phyloP scores from a whole-genome alignment of 1,284 basidiomycete genomes.

The Peniophora sp. region DNA sequence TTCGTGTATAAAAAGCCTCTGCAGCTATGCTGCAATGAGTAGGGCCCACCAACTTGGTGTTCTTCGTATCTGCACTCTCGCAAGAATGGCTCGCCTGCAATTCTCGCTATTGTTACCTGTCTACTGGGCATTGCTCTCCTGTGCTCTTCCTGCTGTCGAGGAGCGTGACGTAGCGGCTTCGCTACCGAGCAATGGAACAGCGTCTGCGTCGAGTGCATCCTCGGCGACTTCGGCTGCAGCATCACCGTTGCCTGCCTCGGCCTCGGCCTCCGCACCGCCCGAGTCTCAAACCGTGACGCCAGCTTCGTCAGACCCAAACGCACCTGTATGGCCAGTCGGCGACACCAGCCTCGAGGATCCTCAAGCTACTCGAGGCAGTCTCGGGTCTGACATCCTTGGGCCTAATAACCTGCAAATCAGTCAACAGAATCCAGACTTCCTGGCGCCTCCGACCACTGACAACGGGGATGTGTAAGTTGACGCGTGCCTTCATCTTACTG shows the following conservation, averaged over 20 bases:
- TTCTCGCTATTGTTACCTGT: too few relatives aligned
- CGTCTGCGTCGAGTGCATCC: not conserved
- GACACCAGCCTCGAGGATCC: conserved; percentile 16
- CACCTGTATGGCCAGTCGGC: conserved; percentile 29
- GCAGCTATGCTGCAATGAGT: too few relatives aligned
- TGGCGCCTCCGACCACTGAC: conserved; percentile 64
- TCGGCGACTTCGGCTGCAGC: not conserved
- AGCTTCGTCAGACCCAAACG: conserved; percentile 47
- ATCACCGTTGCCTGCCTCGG: not conserved
- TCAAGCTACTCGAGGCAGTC: conserved; percentile 29
- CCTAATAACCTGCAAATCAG: conserved; percentile 48
- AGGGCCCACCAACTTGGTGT: too few relatives aligned
- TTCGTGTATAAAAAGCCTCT: too few relatives aligned
- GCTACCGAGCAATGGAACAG: too few relatives aligned
- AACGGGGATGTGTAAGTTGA: conserved; percentile 48
- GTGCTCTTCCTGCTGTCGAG: too few relatives aligned
- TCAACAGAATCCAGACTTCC: conserved; percentile 50
- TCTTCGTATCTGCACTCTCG: too few relatives aligned
- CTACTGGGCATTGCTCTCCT: too few relatives aligned
- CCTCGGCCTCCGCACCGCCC: not conserved
- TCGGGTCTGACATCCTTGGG: conserved; percentile 50
- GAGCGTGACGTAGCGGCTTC: too few relatives aligned
- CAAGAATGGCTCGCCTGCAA: too few relatives aligned
- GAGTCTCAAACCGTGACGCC: conserved; percentile 30
- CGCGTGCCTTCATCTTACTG: too few relatives aligned